Evolutionary conservation across 352 stramenopile genomes (phyloP), one percentile per base, ranked within the genome.

Genomic region (Globisporangium alternatum): DNA sequence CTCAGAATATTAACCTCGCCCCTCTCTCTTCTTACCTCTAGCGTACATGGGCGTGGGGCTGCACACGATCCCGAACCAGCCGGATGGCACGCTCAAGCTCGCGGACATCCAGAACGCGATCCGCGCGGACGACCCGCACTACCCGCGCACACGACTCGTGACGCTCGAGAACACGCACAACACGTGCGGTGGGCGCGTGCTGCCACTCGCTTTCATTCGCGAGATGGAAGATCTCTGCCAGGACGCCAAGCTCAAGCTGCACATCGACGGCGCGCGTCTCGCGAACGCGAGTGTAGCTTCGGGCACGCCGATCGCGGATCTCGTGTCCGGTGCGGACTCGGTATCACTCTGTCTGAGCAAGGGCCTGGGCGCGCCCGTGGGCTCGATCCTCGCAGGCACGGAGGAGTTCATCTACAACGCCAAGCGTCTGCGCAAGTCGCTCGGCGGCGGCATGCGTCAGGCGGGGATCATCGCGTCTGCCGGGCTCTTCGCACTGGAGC

Each of bases 131-230:
- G 85, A 95, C 49, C 80, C 77, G 56, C 86, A 95, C 65, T 93
- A 88, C 62, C 86, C 86, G 44, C 74, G 89, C 51, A 97, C 96
- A 25, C 74, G 76, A 15, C 76, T 99, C 28, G 86, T 99, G 8
- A 87, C 80, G 71, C 75, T 99, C 19, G 97, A 99, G 74, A 99
- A 99, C 79, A 99, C 97, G 48, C 97, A 99, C 64, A 99, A 99
- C 76, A 93, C 92, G 56, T 95, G 96, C 39, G 97, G 97, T 30
- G 97, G 97, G 5, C 80, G 93, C 13, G 83, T 97, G 25, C 78
- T 99, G 31, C 77, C 93, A 15, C 60, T 84, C 7, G 56, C 70
- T 6, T 98, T 97, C 72, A 79, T 98, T 56, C 72, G 83, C 51
- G 51, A 80, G 9, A 77, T 97, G 12, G 81, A 82, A 48, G 67